Evolutionary conservation across 208 protist species (phyloP), one percentile per base, ranked within the genome.

Genomic region (Angomonas ambiguus): DNA sequence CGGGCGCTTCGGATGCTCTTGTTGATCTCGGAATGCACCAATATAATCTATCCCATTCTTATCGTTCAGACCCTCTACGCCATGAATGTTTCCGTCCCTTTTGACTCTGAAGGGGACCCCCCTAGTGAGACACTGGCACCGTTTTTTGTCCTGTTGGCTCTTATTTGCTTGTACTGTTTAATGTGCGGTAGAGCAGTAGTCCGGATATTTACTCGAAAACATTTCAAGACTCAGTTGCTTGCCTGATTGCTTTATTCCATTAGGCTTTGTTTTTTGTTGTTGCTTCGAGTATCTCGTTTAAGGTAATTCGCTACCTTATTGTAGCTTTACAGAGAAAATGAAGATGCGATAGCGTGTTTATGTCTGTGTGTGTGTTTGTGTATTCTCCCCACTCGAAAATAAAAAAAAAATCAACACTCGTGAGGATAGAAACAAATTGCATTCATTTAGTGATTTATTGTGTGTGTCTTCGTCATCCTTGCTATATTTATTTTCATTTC

Each of bases 1-100:
- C 77, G 78, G 24, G 83, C 85, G 2, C 73, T 92, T 55, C 89
- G 89, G 4, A 84, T 85, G 82, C 67, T 83, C 48, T 63, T 92
- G 11, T 62, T 88, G 24, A 66, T 95, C 10, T 83, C 84, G 0
- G 80, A 95, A 60, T 71, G 92, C 62, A 70, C 73, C 41, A 95
- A 92, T 58, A 89, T 95, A 53, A 80, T 95, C 75, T 91, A 91
- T 49, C 86, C 86, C 10, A 74, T 95, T 20, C 58, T 92, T 38
- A 83, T 83, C 31, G 24, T 92, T 10, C 89, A 95, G 49, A 91
- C 82, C 1, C 34, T 95, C 4, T 95, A 90, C 72, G 76, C 84
- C 13, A 89, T 95, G 76, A 95, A 95, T 70, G 80, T 95, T 10
- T 76, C 59, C 2, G 49, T 91, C 1, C 89, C 89, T 0, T 95